Evolutionary conservation across 2,329 filamentous ascomycete species (phyloP), one percentile per base, ranked within the genome.

Genomic region (Colletotrichum sp.): DNA sequence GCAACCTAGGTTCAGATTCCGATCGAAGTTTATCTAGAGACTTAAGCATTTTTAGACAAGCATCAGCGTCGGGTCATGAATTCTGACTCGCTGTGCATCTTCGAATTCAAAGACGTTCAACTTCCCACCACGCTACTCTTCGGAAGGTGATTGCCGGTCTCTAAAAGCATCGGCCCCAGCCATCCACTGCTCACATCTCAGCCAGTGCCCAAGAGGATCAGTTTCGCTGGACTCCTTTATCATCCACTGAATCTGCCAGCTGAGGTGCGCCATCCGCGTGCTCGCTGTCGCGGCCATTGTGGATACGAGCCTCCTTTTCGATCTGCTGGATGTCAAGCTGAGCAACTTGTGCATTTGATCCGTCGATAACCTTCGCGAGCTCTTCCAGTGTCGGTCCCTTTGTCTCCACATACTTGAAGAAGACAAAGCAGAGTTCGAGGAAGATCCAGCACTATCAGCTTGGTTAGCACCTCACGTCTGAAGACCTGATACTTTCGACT

Each of bases 361-460:
- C 91, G 78, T 93, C 92, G 81, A 93, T 93, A 82, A 93, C 88
- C 84, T 90, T 90, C 80, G 90, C 91, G 43, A 93, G 88, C 83
- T 93, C 91, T 83, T 93, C 92, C 36, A 93, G 90, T 25, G 91
- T 93, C 3, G 90, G 90, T 25, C 91, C 91, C 78, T 88, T 88
- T 39, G 92, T 93, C 84, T 94, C 91, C 77, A 92, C 84, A 79
- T 87, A 88, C 84, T 87, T 87, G 80, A 87, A 89, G 83, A 89
- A 91, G 75, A 91, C 87, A 15, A 75, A 76, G 56, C 48, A 27
- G 2, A 75, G 39, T 27, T 76, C 71, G 22, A 70, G 30, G 55
- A 66, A 60, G 27, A 76, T 70, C 75, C 71, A 75, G 67, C 70
- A 73, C 70, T 73, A 8, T n/a, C 30, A 16, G 15, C 39, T n/a